These are phyloP conservation scores for Eucalyptus sp. DNA, from an alignment of 345 rosid species.

Conservation along the genomic window DNA sequence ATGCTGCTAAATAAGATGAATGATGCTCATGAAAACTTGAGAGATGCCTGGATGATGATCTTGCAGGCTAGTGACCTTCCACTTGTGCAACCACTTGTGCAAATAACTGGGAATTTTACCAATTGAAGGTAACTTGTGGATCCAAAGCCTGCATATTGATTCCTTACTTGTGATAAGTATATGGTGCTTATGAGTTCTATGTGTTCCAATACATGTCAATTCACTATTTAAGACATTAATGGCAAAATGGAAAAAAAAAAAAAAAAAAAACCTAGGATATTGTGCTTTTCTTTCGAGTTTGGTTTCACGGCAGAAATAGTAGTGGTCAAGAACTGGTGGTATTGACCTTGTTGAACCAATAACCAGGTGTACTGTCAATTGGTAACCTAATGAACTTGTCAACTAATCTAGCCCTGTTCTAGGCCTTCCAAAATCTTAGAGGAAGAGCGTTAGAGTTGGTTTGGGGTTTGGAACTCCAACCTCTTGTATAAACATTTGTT, in stretches of 20 bases:
- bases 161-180: too few species aligned
- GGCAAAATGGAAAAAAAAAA: neutral
- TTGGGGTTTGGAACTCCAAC: neutral
- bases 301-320: too few species aligned
- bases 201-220: neutral
- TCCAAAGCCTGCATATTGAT: too few species aligned
- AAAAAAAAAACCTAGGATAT: accelerated
- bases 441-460: neutral
- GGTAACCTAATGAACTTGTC: accelerated
- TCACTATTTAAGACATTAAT: neutral
- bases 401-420: accelerated
- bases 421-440: accelerated
- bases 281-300: accelerated
- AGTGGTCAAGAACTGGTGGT: accelerated
- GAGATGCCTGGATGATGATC: too few species aligned
- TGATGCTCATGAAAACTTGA: too few species aligned
- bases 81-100: too few species aligned
- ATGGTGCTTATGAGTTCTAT: neutral
- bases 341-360: accelerated
- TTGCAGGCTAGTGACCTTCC: too few species aligned
- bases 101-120: too few species aligned
- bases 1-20: too few species aligned
- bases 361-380: neutral
- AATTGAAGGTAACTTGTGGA: too few species aligned
- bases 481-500: neutral